These are phyloP conservation scores for Russula earlei DNA, from an alignment of 768 basidiomycete species.

Conservation along the genomic window DNA sequence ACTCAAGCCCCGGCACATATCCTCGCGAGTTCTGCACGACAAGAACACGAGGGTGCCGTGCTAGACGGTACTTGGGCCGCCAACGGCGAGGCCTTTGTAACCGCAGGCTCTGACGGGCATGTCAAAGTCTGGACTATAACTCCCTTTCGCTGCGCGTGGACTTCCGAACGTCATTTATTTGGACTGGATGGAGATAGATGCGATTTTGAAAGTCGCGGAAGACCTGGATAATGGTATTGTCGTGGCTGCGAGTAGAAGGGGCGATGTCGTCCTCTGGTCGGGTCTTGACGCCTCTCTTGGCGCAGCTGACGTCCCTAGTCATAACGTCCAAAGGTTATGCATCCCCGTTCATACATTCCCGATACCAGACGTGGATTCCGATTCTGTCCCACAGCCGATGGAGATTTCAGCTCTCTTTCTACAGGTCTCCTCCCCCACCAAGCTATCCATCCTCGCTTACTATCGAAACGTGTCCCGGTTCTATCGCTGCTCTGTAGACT, in stretches of 20 bases:
- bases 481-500: conserved; percentile 39
- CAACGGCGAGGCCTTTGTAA: conserved; percentile 32
- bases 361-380: background rate
- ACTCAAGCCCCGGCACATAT: conserved; percentile 37
- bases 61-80: conserved; percentile 46
- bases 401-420: conserved; percentile 4
- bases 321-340: background rate
- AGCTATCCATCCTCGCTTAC: conserved; percentile 37
- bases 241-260: conserved; percentile 44
- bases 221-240: conserved; percentile 36
- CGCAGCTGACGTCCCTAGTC: background rate
- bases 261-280: conserved; percentile 48
- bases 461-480: conserved; percentile 43
- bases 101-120: conserved; percentile 51
- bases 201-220: conserved; percentile 42
- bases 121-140: conserved; percentile 69
- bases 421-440: conserved; percentile 1
- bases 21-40: conserved; percentile 39
- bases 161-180: conserved; percentile 34
- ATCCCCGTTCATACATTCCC: background rate
- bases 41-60: conserved; percentile 57
- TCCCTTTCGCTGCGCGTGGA: conserved; percentile 51
- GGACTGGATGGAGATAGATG: conserved; percentile 37
- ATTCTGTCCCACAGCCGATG: background rate
- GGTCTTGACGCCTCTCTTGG: conserved; percentile 29